Conservation (phyloP, 2,329 filamentous ascomycete species). For the Plectosphaerella sp. region DNA sequence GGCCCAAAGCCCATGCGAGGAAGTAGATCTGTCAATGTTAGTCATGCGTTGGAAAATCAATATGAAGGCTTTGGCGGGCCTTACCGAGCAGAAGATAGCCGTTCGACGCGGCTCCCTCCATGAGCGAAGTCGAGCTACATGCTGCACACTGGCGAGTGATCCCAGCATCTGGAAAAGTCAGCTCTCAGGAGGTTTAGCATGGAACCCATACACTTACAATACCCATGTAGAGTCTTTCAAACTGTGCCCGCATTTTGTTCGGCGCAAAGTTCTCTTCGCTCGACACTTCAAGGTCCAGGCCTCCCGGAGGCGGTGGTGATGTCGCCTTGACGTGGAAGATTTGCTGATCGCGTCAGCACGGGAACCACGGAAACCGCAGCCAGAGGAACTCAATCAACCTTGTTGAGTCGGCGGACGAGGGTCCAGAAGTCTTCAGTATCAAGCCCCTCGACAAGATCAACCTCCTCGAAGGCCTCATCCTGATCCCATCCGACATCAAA, state of each 20-base stretch:
- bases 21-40: conserved; percentile 16
- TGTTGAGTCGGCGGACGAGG: conserved; percentile 57
- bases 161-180: conserved; percentile 33
- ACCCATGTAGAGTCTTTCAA: conserved; percentile 62
- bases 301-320: conserved; percentile 44
- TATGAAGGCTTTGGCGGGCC: conserved; percentile 7
- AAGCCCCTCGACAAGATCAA: conserved; percentile 3
- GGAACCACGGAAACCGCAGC: no score
- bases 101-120: conserved; percentile 58
- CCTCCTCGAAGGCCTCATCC: background rate
- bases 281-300: conserved; percentile 56
- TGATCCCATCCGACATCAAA: background rate
- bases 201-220: conserved; percentile 22
- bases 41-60: conserved; percentile 31
- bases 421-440: conserved; percentile 51
- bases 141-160: conserved; percentile 49
- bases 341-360: conserved; percentile 24
- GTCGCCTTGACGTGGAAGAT: conserved; percentile 47
- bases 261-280: conserved; percentile 53
- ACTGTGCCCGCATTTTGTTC: conserved; percentile 3
- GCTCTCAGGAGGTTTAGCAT: no score
- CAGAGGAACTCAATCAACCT: conserved; percentile 31
- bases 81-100: conserved; percentile 45
- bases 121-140: conserved; percentile 54
- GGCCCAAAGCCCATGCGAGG: conserved; percentile 18